Evolutionary conservation across 1,284 basidiomycete genomes (phyloP).

Genomic region (Leccinum pachyderme): DNA sequence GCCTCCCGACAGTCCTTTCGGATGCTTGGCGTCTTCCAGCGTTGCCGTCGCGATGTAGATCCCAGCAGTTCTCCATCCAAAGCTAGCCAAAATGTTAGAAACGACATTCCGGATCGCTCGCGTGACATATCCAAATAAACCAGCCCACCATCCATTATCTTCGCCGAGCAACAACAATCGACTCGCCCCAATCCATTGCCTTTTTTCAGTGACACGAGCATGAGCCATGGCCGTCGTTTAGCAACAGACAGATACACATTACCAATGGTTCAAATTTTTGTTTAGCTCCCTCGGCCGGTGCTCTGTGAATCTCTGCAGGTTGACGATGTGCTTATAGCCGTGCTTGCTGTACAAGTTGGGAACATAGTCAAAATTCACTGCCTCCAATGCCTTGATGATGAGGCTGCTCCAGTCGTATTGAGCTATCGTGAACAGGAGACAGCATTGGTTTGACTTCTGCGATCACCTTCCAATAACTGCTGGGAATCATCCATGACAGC

Average conservation of each 20-base stretch:
- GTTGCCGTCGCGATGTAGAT: conserved; percentile 43
- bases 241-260: not conserved
- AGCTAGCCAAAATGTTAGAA: conserved; percentile 32
- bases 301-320: too few relatives aligned
- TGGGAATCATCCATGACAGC: too few relatives aligned
- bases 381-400: too few relatives aligned
- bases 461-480: too few relatives aligned
- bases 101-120: not conserved
- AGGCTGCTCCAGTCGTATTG: too few relatives aligned
- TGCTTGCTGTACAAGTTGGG: too few relatives aligned
- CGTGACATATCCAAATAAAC: not conserved
- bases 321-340: too few relatives aligned
- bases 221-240: not conserved
- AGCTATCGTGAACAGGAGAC: too few relatives aligned
- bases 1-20: conserved; percentile 49
- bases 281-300: too few relatives aligned
- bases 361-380: too few relatives aligned
- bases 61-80: conserved; percentile 52
- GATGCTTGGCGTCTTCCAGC: conserved; percentile 46
- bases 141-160: conserved; percentile 45
- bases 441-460: too few relatives aligned
- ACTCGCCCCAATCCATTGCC: conserved; percentile 54
- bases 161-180: conserved; percentile 57
- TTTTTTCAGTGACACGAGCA: conserved; percentile 18
- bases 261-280: too few relatives aligned